Conservation (phyloP, 306 rosid genomes). For the Potentilla sterilis region DNA sequence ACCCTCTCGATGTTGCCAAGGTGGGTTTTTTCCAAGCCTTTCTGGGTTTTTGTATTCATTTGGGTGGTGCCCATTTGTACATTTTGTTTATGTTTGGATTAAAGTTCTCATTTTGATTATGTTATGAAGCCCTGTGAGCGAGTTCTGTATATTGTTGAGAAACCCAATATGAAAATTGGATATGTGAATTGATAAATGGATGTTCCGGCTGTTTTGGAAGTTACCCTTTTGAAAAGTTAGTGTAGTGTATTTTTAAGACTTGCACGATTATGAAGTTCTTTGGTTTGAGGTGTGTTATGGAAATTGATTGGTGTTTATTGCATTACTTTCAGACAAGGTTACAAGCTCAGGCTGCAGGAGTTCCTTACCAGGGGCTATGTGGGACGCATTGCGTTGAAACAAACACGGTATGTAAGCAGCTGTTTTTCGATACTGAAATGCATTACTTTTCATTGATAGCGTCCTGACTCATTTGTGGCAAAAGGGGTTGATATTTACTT, state of each 20-base stretch:
- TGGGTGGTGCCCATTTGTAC: not conserved
- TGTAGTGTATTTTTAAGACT: not conserved
- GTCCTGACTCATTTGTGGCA: not conserved
- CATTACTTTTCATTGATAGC: not conserved
- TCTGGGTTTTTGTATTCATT: not conserved
- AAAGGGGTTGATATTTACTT: not conserved
- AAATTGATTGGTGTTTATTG: conserved; percentile 14
- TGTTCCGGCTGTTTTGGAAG: not conserved
- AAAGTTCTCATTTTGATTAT: not conserved
- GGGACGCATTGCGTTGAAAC: conserved; percentile 43
- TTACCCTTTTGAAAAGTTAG: not conserved
- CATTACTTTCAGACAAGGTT: conserved; percentile 67
- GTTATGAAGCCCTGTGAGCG: not conserved
- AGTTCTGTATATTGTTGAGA: not conserved
- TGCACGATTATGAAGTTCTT: not conserved
- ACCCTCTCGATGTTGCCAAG: conserved; percentile 94
- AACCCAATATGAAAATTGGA: not conserved
- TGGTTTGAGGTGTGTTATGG: not conserved
- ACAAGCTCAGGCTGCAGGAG: conserved; percentile 97
- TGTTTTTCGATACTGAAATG: not conserved
- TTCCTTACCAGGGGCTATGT: conserved; percentile 60
- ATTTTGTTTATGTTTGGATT: not conserved
- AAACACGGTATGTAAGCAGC: conserved; percentile 38
- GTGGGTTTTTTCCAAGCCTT: conserved; percentile 26
- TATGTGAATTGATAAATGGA: not conserved